Conservation (phyloP, 1,284 basidiomycete genomes). For the Puccinia hordei region DNA sequence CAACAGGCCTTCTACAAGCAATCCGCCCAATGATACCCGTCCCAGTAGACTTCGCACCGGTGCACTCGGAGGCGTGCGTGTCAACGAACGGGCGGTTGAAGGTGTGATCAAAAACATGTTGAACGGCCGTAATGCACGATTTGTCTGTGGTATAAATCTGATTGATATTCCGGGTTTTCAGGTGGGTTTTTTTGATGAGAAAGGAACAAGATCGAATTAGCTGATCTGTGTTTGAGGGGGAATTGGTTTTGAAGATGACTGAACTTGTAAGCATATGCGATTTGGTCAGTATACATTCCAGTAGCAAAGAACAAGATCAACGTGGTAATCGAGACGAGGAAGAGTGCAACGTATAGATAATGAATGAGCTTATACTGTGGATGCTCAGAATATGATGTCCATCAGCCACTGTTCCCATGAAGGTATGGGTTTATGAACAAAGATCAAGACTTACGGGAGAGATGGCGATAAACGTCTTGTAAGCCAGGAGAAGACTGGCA, state of each 20-base stretch:
- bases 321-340: conserved; percentile 65
- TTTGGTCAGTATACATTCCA: conserved; percentile 94
- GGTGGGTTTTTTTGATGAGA: background rate
- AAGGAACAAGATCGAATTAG: background rate
- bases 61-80: background rate
- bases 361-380: conserved; percentile 42
- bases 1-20: background rate
- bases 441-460: conserved; percentile 32
- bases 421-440: background rate
- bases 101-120: conserved; percentile 97
- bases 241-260: background rate
- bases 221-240: background rate
- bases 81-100: conserved; percentile 62
- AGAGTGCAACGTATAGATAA: conserved; percentile 34
- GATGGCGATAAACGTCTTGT: conserved; percentile 33
- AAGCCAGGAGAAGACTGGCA: conserved; percentile 35
- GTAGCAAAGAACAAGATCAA: conserved; percentile 93
- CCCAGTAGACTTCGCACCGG: background rate
- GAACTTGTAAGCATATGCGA: conserved; percentile 83
- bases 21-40: too few relatives aligned
- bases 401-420: background rate
- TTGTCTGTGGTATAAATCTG: conserved; percentile 88
- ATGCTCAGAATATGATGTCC: background rate
- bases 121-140: conserved; percentile 82
- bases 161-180: background rate